phyloP scores from a whole-genome alignment of 2,329 filamentous ascomycete genomes.

The Phyllosticta paracitricarpa region DNA sequence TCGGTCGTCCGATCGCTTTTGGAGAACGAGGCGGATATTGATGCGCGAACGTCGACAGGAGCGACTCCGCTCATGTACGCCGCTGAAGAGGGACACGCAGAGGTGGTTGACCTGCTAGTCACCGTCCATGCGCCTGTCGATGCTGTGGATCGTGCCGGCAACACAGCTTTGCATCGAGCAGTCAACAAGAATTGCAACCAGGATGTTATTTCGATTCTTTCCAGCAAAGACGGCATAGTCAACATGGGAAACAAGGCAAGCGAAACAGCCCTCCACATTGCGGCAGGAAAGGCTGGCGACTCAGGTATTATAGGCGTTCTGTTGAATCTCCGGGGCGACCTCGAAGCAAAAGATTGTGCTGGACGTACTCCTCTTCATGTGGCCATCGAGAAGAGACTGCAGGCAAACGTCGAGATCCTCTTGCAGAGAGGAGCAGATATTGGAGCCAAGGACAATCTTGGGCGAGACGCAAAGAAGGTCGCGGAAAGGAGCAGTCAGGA shows the following conservation, averaged over 20 bases:
- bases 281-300: neutral
- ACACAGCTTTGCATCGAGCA: constrained; percentile 7
- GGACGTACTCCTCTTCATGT: constrained; percentile 3
- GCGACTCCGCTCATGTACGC: constrained; percentile 8
- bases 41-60: constrained; percentile 6
- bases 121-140: neutral
- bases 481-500: constrained; percentile 4
- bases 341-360: constrained; percentile 4
- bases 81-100: constrained; percentile 3
- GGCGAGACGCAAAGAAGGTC: constrained; percentile 1
- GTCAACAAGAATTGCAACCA: constrained; percentile 1
- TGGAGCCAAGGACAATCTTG: neutral
- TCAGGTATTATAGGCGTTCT: neutral
- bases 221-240: neutral
- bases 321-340: neutral
- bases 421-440: constrained; percentile 6
- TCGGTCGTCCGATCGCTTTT: constrained; percentile 1
- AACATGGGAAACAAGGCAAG: constrained; percentile 2
- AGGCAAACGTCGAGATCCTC: neutral
- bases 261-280: constrained; percentile 5
- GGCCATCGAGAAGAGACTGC: constrained; percentile 3
- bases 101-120: constrained; percentile 1
- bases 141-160: constrained; percentile 2
- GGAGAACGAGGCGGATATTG: constrained; percentile 7
- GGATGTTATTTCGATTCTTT: neutral